phyloP scores from a whole-genome alignment of 306 rosid species.

The Quercus berberidifolia region DNA sequence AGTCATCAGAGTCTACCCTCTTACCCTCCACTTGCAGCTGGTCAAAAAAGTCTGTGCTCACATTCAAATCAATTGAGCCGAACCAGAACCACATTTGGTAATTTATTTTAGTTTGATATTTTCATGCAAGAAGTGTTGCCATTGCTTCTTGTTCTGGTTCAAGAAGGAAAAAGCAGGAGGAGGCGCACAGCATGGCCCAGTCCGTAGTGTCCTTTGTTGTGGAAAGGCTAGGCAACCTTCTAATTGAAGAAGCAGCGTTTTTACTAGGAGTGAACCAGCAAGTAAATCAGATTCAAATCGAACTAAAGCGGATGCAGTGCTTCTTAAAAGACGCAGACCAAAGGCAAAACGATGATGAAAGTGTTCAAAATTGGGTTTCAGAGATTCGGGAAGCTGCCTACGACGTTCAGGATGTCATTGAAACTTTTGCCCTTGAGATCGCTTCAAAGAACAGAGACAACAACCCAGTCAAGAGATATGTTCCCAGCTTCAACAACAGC shows the following conservation, averaged over 20 bases:
- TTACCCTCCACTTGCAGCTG: too few relatives aligned
- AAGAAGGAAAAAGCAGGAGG: background rate
- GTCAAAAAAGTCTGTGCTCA: too few relatives aligned
- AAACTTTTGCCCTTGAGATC: constrained; percentile 32
- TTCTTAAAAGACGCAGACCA: constrained; percentile 47
- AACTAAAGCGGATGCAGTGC: constrained; percentile 40
- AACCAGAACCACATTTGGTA: too few relatives aligned
- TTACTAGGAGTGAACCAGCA: constrained; percentile 25
- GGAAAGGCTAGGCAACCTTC: constrained; percentile 32
- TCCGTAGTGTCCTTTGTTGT: constrained; percentile 34
- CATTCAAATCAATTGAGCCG: too few relatives aligned
- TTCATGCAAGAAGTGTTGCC: background rate
- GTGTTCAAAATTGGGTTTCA: constrained; percentile 30
- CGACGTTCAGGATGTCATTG: constrained; percentile 47
- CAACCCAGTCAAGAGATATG: constrained; percentile 12
- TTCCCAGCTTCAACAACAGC: background rate
- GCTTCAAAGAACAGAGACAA: background rate
- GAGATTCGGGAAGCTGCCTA: constrained; percentile 43
- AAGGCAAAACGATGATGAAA: constrained; percentile 30
- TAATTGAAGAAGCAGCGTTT: constrained; percentile 29
- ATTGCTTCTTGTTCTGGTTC: background rate
- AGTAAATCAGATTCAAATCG: constrained; percentile 27
- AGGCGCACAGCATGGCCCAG: constrained; percentile 26
- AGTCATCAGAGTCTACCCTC: too few relatives aligned
- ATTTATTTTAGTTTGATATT: too few relatives aligned